Evolutionary conservation across 169 alveolate genomes (phyloP).

Genomic region (Plasmodium chabaudi): DNA sequence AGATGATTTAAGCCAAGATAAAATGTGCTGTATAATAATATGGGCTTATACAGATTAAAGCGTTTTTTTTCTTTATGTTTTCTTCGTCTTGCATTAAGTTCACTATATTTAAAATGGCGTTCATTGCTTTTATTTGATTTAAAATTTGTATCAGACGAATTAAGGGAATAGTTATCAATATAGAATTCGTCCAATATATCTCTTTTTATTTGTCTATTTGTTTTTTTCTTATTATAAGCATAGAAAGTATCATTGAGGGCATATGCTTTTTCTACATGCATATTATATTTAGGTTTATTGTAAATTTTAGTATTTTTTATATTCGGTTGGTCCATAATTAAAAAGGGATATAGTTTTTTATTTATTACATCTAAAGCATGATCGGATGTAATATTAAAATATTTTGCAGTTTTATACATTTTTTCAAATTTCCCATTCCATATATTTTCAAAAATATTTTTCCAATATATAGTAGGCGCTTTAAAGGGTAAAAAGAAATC

Average conservation of each 20-base stretch:
- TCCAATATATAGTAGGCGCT: slow-evolving; percentile 47
- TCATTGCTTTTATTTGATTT: not conserved
- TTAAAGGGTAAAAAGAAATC: slow-evolving; percentile 69
- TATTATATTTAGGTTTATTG: slow-evolving; percentile 28
- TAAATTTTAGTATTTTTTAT: slow-evolving; percentile 34
- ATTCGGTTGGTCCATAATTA: slow-evolving; percentile 40
- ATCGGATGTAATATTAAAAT: slow-evolving; percentile 18
- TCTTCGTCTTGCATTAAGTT: not conserved
- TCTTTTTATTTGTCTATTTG: slow-evolving; percentile 18
- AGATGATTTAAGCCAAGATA: not conserved
- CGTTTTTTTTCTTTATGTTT: not conserved
- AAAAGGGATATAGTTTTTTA: slow-evolving; percentile 59
- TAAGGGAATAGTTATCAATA: slow-evolving; percentile 57
- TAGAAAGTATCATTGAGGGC: slow-evolving; percentile 17
- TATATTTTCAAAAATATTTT: slow-evolving; percentile 69
- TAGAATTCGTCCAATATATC: slow-evolving; percentile 48
- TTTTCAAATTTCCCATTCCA: slow-evolving; percentile 55
- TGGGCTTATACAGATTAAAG: slow-evolving; percentile 11
- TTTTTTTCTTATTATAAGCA: slow-evolving; percentile 14
- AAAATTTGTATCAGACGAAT: slow-evolving; percentile 20
- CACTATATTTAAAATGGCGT: not conserved
- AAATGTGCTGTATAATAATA: not conserved
- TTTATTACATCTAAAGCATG: slow-evolving; percentile 16
- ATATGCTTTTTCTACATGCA: slow-evolving; percentile 33
- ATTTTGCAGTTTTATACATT: slow-evolving; percentile 56